phyloP scores from a whole-genome alignment of 2,329 filamentous ascomycete genomes.

The Fusarium pseudograminearum region DNA sequence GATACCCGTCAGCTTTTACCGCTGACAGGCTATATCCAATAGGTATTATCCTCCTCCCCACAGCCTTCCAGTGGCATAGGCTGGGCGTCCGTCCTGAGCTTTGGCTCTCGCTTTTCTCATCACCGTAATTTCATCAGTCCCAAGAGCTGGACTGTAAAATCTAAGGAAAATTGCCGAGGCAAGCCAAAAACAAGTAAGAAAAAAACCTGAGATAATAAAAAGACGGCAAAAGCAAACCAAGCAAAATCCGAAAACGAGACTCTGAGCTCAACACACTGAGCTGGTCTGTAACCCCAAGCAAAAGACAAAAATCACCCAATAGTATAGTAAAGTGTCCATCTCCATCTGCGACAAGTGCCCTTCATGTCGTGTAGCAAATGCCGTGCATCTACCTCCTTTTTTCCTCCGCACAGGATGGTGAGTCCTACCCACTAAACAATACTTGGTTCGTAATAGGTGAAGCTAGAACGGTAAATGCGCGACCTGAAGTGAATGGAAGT shows the following conservation, averaged over 20 bases:
- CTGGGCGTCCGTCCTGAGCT: constrained; percentile 26
- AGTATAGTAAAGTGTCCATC: constrained; percentile 28
- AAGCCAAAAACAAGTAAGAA: constrained; percentile 24
- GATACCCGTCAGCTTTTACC: constrained; percentile 41
- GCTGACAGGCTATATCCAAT: constrained; percentile 33
- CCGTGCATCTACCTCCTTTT: constrained; percentile 40
- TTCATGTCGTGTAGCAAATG: constrained; percentile 48
- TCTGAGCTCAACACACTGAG: constrained; percentile 18
- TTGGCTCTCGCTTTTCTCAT: constrained; percentile 40
- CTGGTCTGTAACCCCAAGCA: constrained; percentile 43
- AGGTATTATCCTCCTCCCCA: constrained; percentile 29
- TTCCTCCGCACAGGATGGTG: constrained; percentile 34
- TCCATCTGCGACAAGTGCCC: constrained; percentile 41
- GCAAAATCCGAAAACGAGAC: constrained; percentile 30
- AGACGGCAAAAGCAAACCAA: constrained; percentile 10
- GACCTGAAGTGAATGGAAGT: constrained; percentile 40
- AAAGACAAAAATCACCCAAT: constrained; percentile 33
- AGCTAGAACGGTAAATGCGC: constrained; percentile 30
- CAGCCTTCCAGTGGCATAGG: constrained; percentile 3
- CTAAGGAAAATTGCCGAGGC: constrained; percentile 32
- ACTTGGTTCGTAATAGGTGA: constrained; percentile 41
- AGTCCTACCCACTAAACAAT: constrained; percentile 47
- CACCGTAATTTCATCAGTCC: constrained; percentile 49
- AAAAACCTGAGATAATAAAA: constrained; percentile 27
- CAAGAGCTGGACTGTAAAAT: constrained; percentile 43